phyloP scores from a whole-genome alignment of 768 basidiomycete genomes.

The Tephrocybe rancida region DNA sequence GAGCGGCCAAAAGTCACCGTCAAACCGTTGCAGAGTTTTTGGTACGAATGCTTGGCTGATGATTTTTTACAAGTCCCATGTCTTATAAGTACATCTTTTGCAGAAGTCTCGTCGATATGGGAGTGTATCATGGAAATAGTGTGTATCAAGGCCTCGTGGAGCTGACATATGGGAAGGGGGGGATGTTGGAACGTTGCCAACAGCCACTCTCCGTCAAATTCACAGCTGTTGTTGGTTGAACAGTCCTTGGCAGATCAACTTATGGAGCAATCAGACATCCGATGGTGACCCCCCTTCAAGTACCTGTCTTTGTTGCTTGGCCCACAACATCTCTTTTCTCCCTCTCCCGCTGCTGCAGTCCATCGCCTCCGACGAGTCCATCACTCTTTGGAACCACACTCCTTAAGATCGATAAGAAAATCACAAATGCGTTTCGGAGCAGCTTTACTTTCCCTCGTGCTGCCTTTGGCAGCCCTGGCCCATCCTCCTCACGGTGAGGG shows the following conservation, averaged over 20 bases:
- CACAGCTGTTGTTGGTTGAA: neutral
- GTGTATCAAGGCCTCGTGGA: neutral
- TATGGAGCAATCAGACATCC: conserved; percentile 9
- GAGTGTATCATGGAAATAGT: neutral
- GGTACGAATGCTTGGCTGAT: too few species aligned
- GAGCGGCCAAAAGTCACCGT: too few species aligned
- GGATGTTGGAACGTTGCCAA: conserved; percentile 3
- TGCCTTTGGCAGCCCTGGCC: conserved; percentile 33
- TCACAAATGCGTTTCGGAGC: conserved; percentile 28
- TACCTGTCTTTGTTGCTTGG: conserved; percentile 2
- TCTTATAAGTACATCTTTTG: neutral
- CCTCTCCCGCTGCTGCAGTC: neutral
- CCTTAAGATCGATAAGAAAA: conserved; percentile 15
- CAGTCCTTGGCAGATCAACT: neutral
- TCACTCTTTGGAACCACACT: conserved; percentile 18
- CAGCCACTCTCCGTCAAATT: neutral
- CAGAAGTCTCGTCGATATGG: neutral
- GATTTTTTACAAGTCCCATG: too few species aligned
- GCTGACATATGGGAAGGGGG: neutral
- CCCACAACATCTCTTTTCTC: conserved; percentile 5
- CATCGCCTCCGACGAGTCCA: conserved; percentile 1
- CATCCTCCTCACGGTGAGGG: conserved; percentile 31
- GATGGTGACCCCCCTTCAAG: neutral
- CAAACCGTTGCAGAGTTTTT: too few species aligned
- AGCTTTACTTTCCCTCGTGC: conserved; percentile 32